phyloP scores from a whole-genome alignment of 73 alveolate species.

The Paramecium biaurelia region DNA sequence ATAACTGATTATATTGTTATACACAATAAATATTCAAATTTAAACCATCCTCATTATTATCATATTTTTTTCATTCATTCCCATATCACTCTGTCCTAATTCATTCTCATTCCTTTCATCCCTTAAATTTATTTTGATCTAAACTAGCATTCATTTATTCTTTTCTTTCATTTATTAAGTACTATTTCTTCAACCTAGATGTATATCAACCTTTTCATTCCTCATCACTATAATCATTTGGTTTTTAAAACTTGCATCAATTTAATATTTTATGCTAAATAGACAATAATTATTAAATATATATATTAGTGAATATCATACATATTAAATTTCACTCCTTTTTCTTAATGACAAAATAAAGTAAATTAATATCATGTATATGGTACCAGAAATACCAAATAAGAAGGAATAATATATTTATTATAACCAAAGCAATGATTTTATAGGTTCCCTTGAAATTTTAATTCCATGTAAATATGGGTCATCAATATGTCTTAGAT shows the following conservation, averaged over 20 bases:
- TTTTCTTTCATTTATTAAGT: not conserved
- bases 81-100: not conserved
- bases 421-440: not conserved
- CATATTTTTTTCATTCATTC: not conserved
- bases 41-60: not conserved
- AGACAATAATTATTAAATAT: not conserved
- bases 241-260: not conserved
- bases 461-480: not conserved
- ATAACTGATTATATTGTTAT: not conserved
- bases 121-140: not conserved
- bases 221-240: not conserved
- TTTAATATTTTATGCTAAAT: not conserved
- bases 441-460: not conserved
- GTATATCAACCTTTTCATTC: not conserved
- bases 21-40: not conserved
- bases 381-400: not conserved
- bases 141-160: not conserved
- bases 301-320: not conserved
- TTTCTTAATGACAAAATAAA: not conserved
- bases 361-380: not conserved
- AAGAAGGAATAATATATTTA: not conserved
- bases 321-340: not conserved
- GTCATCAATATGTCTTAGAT: not conserved
- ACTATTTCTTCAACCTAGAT: not conserved
- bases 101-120: not conserved